These are phyloP conservation scores for Melanogaster broomeanus DNA, from an alignment of 768 basidiomycete genomes.

Conservation along the genomic window DNA sequence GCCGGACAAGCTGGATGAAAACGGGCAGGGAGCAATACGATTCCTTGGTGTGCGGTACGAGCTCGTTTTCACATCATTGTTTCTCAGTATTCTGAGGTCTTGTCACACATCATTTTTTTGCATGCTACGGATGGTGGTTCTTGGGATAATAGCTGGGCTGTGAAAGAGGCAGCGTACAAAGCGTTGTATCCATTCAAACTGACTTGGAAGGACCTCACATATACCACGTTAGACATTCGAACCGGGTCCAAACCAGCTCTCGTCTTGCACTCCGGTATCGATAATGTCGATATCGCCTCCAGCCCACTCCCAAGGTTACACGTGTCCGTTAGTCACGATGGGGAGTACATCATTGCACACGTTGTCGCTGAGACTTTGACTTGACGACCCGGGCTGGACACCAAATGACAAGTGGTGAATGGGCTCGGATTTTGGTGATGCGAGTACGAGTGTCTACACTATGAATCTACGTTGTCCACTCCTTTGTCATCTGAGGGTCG, in stretches of 20 bases:
- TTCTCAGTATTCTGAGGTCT: constrained; percentile 2
- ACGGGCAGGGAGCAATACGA: constrained; percentile 24
- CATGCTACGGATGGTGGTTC: neutral
- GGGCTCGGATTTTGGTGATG: neutral
- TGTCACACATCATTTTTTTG: neutral
- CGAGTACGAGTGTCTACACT: constrained; percentile 8
- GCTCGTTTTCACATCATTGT: neutral
- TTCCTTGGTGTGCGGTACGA: constrained; percentile 75
- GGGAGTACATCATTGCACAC: constrained; percentile 69
- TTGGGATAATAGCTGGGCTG: constrained; percentile 59
- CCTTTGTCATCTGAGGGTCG: constrained; percentile 16
- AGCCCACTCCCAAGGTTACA: constrained; percentile 42
- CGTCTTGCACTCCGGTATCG: constrained; percentile 14
- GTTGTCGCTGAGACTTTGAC: constrained; percentile 55
- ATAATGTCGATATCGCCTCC: neutral
- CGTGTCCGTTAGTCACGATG: constrained; percentile 81
- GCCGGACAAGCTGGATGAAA: constrained; percentile 14
- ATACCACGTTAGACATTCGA: constrained; percentile 35
- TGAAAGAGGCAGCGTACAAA: constrained; percentile 89
- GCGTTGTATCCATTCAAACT: constrained; percentile 70
- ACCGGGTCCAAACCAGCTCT: constrained; percentile 46
- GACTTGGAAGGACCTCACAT: constrained; percentile 77
- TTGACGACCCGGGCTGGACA: neutral
- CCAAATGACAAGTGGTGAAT: neutral
- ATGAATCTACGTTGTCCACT: constrained; percentile 19